Evolutionary conservation across 148 eudicot genomes (phyloP).

Genomic region (Limonium bicolor): DNA sequence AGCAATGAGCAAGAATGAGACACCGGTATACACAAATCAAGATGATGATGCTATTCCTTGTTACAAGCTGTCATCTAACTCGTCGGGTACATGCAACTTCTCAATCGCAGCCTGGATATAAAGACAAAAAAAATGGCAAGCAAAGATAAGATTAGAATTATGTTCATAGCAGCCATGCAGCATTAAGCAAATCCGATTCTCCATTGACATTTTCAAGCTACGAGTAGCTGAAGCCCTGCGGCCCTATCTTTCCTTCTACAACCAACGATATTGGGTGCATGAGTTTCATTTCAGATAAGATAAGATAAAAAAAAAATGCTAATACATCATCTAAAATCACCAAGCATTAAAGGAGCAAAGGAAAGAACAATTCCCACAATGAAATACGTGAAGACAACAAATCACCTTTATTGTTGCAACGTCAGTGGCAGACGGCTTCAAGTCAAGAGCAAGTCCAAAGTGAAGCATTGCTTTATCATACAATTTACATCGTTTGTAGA

Average conservation of each 20-base stretch:
- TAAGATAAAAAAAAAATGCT: not conserved
- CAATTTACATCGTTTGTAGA: slow-evolving; percentile 66
- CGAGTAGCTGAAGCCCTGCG: not conserved
- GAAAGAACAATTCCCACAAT: not conserved
- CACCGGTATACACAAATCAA: not conserved
- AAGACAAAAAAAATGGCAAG: too few relatives aligned
- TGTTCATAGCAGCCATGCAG: not conserved
- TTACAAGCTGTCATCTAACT: slow-evolving; percentile 42
- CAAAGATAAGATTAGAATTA: not conserved
- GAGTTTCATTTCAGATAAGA: not conserved
- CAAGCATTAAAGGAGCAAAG: not conserved
- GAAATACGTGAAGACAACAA: not conserved
- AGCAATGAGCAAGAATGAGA: not conserved
- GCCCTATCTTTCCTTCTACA: not conserved
- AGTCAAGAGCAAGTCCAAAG: slow-evolving; percentile 84
- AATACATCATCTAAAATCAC: not conserved
- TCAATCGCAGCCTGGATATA: slow-evolving; percentile 97
- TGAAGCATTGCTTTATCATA: slow-evolving; percentile 88
- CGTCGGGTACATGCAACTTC: slow-evolving; percentile 95
- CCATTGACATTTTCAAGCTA: not conserved
- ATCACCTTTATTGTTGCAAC: slow-evolving; percentile 87
- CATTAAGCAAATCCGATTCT: not conserved
- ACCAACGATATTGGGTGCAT: not conserved
- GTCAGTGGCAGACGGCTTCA: slow-evolving; percentile 95
- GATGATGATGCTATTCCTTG: not conserved